Conservation (phyloP, 768 basidiomycete species). For the Termitomyces sp. region DNA sequence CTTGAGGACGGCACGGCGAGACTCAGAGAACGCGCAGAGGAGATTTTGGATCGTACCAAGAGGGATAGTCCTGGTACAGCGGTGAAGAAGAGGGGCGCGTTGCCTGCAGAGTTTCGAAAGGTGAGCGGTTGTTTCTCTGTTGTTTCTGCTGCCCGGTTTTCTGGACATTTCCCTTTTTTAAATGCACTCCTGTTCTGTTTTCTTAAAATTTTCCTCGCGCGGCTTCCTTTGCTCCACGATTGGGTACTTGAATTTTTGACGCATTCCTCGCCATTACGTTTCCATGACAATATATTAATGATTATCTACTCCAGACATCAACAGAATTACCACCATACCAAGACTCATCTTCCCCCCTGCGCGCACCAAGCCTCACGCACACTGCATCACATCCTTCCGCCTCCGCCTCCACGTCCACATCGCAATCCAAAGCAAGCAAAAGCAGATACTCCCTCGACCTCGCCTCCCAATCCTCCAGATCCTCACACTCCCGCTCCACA, state of each 20-base stretch:
- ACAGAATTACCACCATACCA: background rate
- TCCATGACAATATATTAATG: too few species aligned
- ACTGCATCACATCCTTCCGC: slow-evolving; percentile 2
- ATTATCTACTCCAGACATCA: background rate
- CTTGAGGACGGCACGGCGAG: slow-evolving; percentile 6
- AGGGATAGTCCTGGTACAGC: slow-evolving; percentile 27
- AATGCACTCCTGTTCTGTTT: too few species aligned
- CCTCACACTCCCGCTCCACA: background rate
- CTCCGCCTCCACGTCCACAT: background rate
- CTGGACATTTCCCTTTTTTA: too few species aligned
- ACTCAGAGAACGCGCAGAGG: slow-evolving; percentile 22
- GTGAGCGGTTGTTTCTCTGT: background rate
- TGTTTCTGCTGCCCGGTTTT: too few species aligned
- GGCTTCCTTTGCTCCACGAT: too few species aligned
- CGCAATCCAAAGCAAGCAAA: background rate
- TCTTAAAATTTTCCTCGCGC: too few species aligned
- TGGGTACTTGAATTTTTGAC: too few species aligned
- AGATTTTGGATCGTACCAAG: slow-evolving; percentile 23
- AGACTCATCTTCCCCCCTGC: background rate
- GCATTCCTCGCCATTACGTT: too few species aligned
- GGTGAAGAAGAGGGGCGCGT: slow-evolving; percentile 32
- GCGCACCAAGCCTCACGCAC: slow-evolving; percentile 6
- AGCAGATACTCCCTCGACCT: slow-evolving; percentile 39
- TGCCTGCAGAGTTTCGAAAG: slow-evolving; percentile 37
- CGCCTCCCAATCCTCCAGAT: background rate